phyloP scores from a whole-genome alignment of 2,329 filamentous ascomycete species.

The Calonectria henricotiae region DNA sequence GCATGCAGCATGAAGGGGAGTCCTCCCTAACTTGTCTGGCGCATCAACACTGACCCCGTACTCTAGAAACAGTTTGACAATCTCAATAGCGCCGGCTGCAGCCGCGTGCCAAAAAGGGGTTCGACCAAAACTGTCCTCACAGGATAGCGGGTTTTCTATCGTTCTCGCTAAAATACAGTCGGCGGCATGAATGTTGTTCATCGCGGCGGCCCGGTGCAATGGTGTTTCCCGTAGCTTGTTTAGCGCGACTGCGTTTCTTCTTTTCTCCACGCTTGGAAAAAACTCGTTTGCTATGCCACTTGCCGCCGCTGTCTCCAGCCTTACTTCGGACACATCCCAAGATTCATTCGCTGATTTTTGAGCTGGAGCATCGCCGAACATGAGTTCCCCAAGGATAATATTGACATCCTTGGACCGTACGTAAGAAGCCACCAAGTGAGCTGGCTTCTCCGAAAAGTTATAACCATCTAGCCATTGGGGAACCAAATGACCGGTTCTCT shows the following conservation, averaged over 20 bases:
- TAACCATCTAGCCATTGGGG: no score
- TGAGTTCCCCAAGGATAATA: neutral
- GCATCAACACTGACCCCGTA: neutral
- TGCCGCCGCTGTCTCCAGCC: neutral
- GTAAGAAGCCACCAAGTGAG: neutral
- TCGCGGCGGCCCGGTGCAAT: conserved; percentile 10
- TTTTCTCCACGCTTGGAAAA: neutral
- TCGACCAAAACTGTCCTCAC: neutral
- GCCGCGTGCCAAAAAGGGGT: conserved; percentile 2
- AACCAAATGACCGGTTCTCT: neutral
- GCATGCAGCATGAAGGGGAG: neutral
- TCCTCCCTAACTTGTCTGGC: neutral
- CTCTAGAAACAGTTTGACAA: neutral
- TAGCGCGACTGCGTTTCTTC: neutral
- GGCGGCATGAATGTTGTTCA: conserved; percentile 6
- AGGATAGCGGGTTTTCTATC: neutral
- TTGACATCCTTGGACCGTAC: neutral
- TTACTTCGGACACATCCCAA: neutral
- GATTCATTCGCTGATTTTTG: neutral
- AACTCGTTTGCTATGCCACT: neutral
- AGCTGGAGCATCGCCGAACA: neutral
- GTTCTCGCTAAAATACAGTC: neutral
- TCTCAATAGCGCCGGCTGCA: neutral
- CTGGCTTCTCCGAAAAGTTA: neutral
- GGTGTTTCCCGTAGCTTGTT: conserved; percentile 7